phyloP scores from a whole-genome alignment of 768 basidiomycete species.

The Chlorophyllum brunneum region DNA sequence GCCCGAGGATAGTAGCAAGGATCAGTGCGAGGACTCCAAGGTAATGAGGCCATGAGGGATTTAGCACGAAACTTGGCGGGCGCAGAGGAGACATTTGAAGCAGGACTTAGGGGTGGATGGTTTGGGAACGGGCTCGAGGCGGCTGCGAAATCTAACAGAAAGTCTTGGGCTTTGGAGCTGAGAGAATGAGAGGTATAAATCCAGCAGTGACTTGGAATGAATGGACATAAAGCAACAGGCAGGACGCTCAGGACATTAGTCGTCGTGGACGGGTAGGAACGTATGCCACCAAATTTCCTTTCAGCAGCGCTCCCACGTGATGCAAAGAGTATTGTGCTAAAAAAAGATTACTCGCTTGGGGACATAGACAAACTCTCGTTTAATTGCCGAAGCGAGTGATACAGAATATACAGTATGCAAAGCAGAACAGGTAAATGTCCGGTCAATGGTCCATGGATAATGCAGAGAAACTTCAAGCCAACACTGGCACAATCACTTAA shows the following conservation, averaged over 20 bases:
- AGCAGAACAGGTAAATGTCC: neutral
- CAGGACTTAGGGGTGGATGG: neutral
- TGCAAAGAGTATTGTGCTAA: neutral
- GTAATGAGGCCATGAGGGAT: constrained; percentile 51
- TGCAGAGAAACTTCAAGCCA: neutral
- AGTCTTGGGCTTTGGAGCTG: neutral
- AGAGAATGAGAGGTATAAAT: neutral
- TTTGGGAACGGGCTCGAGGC: neutral
- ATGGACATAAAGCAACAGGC: neutral
- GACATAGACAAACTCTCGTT: too few species aligned
- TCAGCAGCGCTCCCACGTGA: neutral
- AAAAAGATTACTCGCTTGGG: too few species aligned
- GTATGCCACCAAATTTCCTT: neutral
- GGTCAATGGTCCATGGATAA: neutral
- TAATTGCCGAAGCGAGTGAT: neutral
- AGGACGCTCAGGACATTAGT: neutral
- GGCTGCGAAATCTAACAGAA: too few species aligned
- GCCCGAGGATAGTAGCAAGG: constrained; percentile 39
- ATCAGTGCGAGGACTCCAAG: constrained; percentile 33
- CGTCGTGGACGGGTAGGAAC: neutral
- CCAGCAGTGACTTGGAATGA: constrained; percentile 1
- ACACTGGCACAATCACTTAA: neutral
- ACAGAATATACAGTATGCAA: constrained; percentile 1
- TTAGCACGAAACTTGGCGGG: constrained; percentile 25
- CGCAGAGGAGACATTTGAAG: constrained; percentile 19